These are phyloP conservation scores for Picochlorum sp. DNA, from an alignment of 139 green algal genomes.

Conservation along the genomic window DNA sequence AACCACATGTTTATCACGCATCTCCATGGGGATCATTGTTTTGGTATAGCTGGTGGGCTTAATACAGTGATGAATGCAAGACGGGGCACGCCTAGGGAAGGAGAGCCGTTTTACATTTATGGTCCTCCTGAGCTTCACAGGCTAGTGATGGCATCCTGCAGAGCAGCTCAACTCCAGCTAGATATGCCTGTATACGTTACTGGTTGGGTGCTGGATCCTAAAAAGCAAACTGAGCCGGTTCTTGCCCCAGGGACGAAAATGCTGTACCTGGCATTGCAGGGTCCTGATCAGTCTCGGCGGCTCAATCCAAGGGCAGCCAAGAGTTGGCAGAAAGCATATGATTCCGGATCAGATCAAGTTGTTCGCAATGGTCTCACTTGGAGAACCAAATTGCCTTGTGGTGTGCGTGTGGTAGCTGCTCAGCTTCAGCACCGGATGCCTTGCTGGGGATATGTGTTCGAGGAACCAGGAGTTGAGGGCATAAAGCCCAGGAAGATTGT, in stretches of 20 bases:
- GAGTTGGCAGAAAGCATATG: constrained; percentile 14
- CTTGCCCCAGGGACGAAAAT: background rate
- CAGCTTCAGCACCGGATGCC: background rate
- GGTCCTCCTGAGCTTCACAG: constrained; percentile 33
- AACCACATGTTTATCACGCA: constrained; percentile 81
- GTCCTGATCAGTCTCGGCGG: constrained; percentile 8
- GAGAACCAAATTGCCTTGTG: constrained; percentile 57
- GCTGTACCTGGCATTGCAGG: constrained; percentile 9
- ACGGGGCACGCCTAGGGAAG: constrained; percentile 20
- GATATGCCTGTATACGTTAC: constrained; percentile 23
- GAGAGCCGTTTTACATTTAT: constrained; percentile 23
- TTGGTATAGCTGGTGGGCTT: constrained; percentile 63
- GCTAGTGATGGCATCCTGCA: constrained; percentile 17
- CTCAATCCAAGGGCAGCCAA: background rate
- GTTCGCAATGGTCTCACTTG: constrained; percentile 28
- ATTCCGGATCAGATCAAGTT: constrained; percentile 8
- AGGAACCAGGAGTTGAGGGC: constrained; percentile 1
- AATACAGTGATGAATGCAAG: background rate
- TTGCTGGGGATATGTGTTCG: constrained; percentile 6
- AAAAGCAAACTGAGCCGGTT: background rate
- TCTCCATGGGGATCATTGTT: constrained; percentile 95
- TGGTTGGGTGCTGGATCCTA: constrained; percentile 20
- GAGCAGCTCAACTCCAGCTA: constrained; percentile 8
- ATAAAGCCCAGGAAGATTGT: constrained; percentile 59
- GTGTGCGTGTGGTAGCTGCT: constrained; percentile 49